Conservation (phyloP, 768 basidiomycete species). For the Cystoderma amianthinum region DNA sequence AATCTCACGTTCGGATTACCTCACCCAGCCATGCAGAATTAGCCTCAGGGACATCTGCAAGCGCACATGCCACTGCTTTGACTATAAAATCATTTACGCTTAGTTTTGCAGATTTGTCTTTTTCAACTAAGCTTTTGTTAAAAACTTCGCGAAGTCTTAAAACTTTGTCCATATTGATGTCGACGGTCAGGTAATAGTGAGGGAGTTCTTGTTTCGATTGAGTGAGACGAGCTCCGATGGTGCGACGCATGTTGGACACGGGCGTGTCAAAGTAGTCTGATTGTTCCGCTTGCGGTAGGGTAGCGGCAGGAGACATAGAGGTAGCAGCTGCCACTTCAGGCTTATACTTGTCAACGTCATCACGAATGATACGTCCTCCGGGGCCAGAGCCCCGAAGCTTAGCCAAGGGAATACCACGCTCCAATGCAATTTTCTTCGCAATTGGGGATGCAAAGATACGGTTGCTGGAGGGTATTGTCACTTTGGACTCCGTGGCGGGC, state of each 20-base stretch:
- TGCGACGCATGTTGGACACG: constrained; percentile 89
- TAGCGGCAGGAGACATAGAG: constrained; percentile 29
- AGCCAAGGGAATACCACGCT: constrained; percentile 84
- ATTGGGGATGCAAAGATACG: constrained; percentile 93
- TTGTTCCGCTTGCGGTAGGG: constrained; percentile 41
- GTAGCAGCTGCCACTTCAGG: constrained; percentile 37
- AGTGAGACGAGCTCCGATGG: constrained; percentile 82
- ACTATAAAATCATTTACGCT: constrained; percentile 98
- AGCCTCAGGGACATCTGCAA: constrained; percentile 93
- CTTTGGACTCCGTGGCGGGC: constrained; percentile 30
- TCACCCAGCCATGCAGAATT: constrained; percentile 99
- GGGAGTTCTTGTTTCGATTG: constrained; percentile 95
- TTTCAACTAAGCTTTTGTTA: constrained; percentile 81
- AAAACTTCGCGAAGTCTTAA: constrained; percentile 92
- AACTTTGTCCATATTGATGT: constrained; percentile 95
- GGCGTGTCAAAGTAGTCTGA: constrained; percentile 87
- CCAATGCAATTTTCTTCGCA: constrained; percentile 95
- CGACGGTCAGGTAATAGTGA: constrained; percentile 94
- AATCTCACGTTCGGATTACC: constrained; percentile 85
- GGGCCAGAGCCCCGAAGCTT: constrained; percentile 94
- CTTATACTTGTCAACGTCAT: constrained; percentile 91
- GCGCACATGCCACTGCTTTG: constrained; percentile 87
- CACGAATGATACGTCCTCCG: constrained; percentile 87
- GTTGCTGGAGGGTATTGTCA: constrained; percentile 58
- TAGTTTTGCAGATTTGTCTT: constrained; percentile 88